Evolutionary conservation across 208 protist genomes (phyloP).

Genomic region (Hexamita inflata): DNA sequence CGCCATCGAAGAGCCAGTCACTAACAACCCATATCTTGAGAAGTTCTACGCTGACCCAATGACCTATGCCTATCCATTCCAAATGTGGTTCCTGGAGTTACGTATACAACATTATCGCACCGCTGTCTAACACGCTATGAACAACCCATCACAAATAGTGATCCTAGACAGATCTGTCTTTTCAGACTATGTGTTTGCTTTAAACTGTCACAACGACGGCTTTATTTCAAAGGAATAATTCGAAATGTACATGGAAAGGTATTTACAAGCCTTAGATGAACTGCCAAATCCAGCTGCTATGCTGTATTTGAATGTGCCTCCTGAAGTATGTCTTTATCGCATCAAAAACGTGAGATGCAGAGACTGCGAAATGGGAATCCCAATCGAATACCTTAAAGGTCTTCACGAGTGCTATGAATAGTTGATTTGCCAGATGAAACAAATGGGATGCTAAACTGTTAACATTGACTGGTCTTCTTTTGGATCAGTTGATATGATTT

Average conservation of each 20-base stretch:
- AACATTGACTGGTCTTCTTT: too few species aligned
- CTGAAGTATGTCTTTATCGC: constrained; percentile 7
- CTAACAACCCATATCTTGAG: constrained; percentile 7
- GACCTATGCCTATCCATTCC: not conserved
- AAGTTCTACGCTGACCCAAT: constrained; percentile 24
- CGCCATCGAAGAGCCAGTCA: not conserved
- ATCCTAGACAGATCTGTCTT: constrained; percentile 21
- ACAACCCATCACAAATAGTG: not conserved
- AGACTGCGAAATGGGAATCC: not conserved
- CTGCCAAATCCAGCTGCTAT: not conserved
- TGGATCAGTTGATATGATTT: too few species aligned
- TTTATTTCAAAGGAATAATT: constrained; percentile 9
- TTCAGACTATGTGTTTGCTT: constrained; percentile 5
- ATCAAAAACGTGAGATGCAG: constrained; percentile 7
- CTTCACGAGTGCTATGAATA: constrained; percentile 10
- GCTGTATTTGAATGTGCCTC: not conserved
- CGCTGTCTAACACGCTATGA: not conserved
- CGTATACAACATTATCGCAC: not conserved
- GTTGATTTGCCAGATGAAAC: too few species aligned
- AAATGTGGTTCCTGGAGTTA: constrained; percentile 16
- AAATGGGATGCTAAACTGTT: too few species aligned
- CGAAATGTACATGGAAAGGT: not conserved
- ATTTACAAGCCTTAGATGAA: not conserved
- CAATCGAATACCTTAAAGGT: constrained; percentile 5
- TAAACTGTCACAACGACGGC: not conserved